These are phyloP conservation scores for Suhomyces kilbournensis DNA, from an alignment of 805 yeast genomes.

Conservation along the genomic window DNA sequence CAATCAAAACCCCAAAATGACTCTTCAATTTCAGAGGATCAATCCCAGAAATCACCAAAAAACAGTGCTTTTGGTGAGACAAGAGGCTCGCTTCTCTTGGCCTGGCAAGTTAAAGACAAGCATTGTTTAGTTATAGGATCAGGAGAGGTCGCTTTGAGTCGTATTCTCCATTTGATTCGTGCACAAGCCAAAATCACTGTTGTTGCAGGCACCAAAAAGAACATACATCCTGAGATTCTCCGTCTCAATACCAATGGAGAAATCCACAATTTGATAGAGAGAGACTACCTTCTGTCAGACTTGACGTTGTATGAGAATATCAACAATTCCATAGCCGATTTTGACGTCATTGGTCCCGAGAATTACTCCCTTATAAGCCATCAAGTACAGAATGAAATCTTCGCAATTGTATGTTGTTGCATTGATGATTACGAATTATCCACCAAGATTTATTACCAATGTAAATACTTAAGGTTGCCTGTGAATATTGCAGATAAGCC, in stretches of 20 bases:
- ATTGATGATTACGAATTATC: slow-evolving; percentile 67
- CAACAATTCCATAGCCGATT: slow-evolving; percentile 13
- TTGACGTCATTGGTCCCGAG: slow-evolving; percentile 16
- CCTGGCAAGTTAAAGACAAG: slow-evolving; percentile 67
- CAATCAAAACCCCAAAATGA: neutral
- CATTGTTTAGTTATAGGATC: slow-evolving; percentile 76
- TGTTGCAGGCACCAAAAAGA: slow-evolving; percentile 40
- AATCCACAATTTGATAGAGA: slow-evolving; percentile 37
- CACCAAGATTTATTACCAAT: slow-evolving; percentile 51
- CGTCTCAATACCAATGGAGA: slow-evolving; percentile 34
- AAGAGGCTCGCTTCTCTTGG: slow-evolving; percentile 59
- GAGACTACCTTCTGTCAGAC: slow-evolving; percentile 48
- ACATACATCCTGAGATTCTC: slow-evolving; percentile 27
- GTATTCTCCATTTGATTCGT: slow-evolving; percentile 62
- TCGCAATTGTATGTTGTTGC: slow-evolving; percentile 70
- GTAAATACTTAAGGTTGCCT: slow-evolving; percentile 46
- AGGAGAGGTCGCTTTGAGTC: slow-evolving; percentile 71
- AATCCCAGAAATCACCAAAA: neutral
- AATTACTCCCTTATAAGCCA: slow-evolving; percentile 30
- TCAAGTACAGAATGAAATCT: slow-evolving; percentile 37
- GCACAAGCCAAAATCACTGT: slow-evolving; percentile 74
- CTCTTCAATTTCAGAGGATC: neutral
- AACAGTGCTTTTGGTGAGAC: neutral
- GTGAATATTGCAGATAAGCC: slow-evolving; percentile 87
- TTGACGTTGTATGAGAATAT: slow-evolving; percentile 46